phyloP scores from a whole-genome alignment of 2,329 filamentous ascomycete genomes.

The Coniochaeta hoffmannii region DNA sequence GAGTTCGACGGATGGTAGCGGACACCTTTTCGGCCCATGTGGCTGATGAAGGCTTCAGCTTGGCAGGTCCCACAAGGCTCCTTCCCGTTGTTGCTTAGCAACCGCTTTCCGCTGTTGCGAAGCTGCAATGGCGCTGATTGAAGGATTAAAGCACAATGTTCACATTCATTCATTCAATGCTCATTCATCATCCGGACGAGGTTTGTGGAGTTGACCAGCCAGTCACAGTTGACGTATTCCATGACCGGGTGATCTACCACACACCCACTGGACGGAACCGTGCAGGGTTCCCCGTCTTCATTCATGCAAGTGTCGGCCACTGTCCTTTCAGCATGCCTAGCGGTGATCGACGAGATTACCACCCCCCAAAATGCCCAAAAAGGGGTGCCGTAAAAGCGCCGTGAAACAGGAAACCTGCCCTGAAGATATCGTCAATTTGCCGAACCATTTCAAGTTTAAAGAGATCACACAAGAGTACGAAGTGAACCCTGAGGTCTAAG shows the following conservation, averaged over 20 bases:
- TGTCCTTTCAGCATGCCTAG: neutral
- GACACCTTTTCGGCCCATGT: too few species aligned
- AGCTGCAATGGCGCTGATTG: too few species aligned
- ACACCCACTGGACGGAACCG: neutral
- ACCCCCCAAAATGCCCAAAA: neutral
- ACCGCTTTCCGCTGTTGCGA: too few species aligned
- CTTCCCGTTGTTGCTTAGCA: too few species aligned
- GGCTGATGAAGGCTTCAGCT: too few species aligned
- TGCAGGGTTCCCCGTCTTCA: constrained; percentile 1
- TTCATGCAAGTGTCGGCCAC: neutral
- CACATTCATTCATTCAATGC: too few species aligned
- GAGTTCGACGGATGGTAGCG: too few species aligned
- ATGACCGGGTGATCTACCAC: neutral
- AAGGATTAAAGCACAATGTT: too few species aligned
- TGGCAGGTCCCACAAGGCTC: too few species aligned
- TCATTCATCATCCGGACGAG: too few species aligned
- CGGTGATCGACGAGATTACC: neutral
- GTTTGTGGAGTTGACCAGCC: neutral
- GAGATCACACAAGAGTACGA: neutral
- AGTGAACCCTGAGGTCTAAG: neutral
- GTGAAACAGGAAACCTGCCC: neutral
- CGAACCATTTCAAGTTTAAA: neutral
- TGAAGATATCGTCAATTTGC: neutral
- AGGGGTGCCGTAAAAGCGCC: neutral
- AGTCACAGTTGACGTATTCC: neutral